These are phyloP conservation scores for Solanum pinnatisectum DNA, from an alignment of 257 asterid genomes.

Conservation along the genomic window DNA sequence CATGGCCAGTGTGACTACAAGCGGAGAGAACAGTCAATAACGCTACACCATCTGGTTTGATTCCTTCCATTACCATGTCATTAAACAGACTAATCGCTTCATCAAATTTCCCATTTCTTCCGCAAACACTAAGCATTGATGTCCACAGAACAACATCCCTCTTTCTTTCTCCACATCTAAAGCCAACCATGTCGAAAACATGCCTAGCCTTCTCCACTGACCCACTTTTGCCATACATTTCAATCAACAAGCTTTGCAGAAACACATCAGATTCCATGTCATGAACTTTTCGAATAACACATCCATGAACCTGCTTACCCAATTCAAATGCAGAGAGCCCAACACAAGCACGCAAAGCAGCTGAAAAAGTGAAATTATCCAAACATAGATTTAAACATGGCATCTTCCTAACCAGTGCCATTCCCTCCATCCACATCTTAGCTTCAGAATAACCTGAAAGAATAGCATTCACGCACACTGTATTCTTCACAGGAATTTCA, in stretches of 20 bases:
- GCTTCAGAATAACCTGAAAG: slow-evolving; percentile 64
- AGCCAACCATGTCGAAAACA: slow-evolving; percentile 45
- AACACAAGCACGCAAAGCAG: slow-evolving; percentile 53
- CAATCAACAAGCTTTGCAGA: slow-evolving; percentile 68
- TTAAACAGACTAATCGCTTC: slow-evolving; percentile 45
- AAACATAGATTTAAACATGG: slow-evolving; percentile 21
- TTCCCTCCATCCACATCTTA: slow-evolving; percentile 50
- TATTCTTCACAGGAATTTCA: slow-evolving; percentile 68
- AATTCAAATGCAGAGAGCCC: slow-evolving; percentile 46
- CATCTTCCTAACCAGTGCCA: slow-evolving; percentile 40
- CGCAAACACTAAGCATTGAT: slow-evolving; percentile 63
- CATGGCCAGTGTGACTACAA: slow-evolving; percentile 83
- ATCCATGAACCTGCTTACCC: slow-evolving; percentile 65
- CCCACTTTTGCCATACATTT: slow-evolving; percentile 86
- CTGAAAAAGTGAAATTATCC: slow-evolving; percentile 53
- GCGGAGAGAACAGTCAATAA: slow-evolving; percentile 71
- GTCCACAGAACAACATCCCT: slow-evolving; percentile 81
- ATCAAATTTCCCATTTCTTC: slow-evolving; percentile 46
- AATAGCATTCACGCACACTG: slow-evolving; percentile 64
- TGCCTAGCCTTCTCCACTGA: slow-evolving; percentile 40
- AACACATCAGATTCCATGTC: slow-evolving; percentile 42
- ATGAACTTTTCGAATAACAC: slow-evolving; percentile 22
- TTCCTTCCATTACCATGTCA: slow-evolving; percentile 54
- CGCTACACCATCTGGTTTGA: slow-evolving; percentile 66
- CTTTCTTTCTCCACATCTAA: slow-evolving; percentile 14